Evolutionary conservation across 2,329 filamentous ascomycete genomes (phyloP), one percentile per base, ranked within the genome.

Genomic region (Juglanconis oblonga): DNA sequence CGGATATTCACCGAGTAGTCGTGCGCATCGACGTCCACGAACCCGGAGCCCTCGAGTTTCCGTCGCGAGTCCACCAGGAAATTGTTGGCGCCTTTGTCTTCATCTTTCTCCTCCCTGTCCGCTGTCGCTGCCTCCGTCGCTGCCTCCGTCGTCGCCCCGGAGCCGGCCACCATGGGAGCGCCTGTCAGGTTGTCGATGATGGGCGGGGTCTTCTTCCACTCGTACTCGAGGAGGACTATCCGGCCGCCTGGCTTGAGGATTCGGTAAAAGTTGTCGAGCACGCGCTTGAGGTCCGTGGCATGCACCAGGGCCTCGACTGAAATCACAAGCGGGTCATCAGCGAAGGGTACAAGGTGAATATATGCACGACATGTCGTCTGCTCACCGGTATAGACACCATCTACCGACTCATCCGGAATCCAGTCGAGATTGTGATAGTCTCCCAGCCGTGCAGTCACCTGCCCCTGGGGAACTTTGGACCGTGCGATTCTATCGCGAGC

Each of bases 271-370:
- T 77, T 76, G 4, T 62, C 64, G 2, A 82, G 69, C 2, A 77
- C 81, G 11, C 67, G 69, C 47, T 72, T 64, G 0, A 79, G 76
- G 44, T 82, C 74, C 2, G 76, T 79, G 1, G 81, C 79, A 65
- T 85, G 81, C 0, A 82, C 80, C 54, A 84, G 76, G 0, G 81
- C 82, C 68, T 84, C 80, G 76, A 84, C 80, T 42, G 2, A 2
- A 24, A 24, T 24, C 24, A 24, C 24, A 24, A 24, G 24, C 24
- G 2, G 24, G 24, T 24, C 24, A 24, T 24, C 24, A 24, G 24
- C 24, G 24, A 24, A 24, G 24, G 24, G 24, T 24, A 2, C 1
- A 24, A 24, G 24, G 24, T 24, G 24, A 24, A 24, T 24, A 24
- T 24, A 24, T 24, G 24, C 2, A 24, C 24, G 24, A 24, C 24